Evolutionary conservation across 495 filamentous ascomycete genomes (phyloP), one percentile per base, ranked within the genome.

Genomic region (Neurospora sp.): DNA sequence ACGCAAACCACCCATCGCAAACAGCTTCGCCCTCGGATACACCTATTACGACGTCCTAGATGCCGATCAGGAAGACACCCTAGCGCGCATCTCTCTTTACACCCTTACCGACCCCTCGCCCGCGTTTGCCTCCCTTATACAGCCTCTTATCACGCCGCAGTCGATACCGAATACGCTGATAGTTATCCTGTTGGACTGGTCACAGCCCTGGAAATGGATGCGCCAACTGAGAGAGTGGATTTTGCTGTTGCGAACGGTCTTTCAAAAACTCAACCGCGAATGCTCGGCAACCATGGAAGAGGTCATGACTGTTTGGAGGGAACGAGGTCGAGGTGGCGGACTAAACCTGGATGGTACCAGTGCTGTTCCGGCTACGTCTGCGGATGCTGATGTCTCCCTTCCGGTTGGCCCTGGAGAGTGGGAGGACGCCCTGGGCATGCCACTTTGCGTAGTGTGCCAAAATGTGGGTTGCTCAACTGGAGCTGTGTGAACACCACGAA

Each of bases 21-120:
- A 98, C 78, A 91, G 91, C 73, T 97, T 96, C 80, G 95, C 94
- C 12, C 82, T 98, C 71, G 95, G 95, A 68, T 98, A 98, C 81
- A 97, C 95, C 69, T 98, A 97, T 80, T 91, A 93, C 78, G 94
- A 98, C 83, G 93, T 98, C 48, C 84, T 97, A 40, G 95, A 98
- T 84, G 91, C 94, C 71, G 95, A 98, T 79, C 93, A 96, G 77
- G 95, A 98, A 88, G 94, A 98, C 85, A 94, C 91, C 37, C 87
- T 98, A 78, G 95, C 94, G 68, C 93, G 95, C 72, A 90, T 98
- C 73, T 97, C 94, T 20, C 86, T 97, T 42, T 96, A 97, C 83
- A 90, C 97, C 44, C 91, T 98, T 69, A 90, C 91, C 46, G 91
- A 90, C 78, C 93, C 94, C 11, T 92, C 91, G 40, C 89, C 90